Percentiles rank a stretch among this genome's conserved stretches.
phyloP scores from a whole-genome alignment of 148 eudicot genomes.

The Beta vulgaris region DNA sequence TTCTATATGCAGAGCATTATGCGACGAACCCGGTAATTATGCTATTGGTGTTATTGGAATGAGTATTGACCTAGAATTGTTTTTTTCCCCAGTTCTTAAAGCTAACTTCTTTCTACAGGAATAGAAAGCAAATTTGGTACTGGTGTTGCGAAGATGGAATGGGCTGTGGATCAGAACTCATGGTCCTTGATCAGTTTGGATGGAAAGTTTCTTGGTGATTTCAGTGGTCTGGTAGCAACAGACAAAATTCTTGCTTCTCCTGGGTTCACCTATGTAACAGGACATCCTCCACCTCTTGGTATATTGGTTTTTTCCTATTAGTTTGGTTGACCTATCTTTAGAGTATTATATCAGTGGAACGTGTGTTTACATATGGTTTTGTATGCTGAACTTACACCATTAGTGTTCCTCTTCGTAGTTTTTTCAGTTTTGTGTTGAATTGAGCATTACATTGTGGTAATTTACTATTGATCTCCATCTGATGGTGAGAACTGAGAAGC shows the following conservation, averaged over 20 bases:
- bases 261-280: constrained; percentile 48
- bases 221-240: constrained; percentile 76
- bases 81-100: constrained; percentile 14
- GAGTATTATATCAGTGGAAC: not conserved
- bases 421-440: not conserved
- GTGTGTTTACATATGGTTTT: not conserved
- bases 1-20: constrained; percentile 76
- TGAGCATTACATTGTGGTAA: no score
- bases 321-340: not conserved
- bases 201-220: constrained; percentile 70
- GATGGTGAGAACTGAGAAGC: no score
- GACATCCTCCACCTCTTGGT: constrained; percentile 87
- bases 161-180: constrained; percentile 51
- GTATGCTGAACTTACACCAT: not conserved
- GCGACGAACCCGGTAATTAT: constrained; percentile 65
- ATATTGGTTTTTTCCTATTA: constrained; percentile 13
- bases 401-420: not conserved
- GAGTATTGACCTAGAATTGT: constrained; percentile 18
- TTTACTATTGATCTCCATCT: no score
- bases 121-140: constrained; percentile 67
- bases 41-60: not conserved
- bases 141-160: constrained; percentile 72
- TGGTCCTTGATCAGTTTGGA: constrained; percentile 72
- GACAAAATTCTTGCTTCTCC: constrained; percentile 74
- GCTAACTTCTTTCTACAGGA: constrained; percentile 34